These are phyloP conservation scores for Tilletia horrida DNA, from an alignment of 1,284 basidiomycete species.

Conservation along the genomic window DNA sequence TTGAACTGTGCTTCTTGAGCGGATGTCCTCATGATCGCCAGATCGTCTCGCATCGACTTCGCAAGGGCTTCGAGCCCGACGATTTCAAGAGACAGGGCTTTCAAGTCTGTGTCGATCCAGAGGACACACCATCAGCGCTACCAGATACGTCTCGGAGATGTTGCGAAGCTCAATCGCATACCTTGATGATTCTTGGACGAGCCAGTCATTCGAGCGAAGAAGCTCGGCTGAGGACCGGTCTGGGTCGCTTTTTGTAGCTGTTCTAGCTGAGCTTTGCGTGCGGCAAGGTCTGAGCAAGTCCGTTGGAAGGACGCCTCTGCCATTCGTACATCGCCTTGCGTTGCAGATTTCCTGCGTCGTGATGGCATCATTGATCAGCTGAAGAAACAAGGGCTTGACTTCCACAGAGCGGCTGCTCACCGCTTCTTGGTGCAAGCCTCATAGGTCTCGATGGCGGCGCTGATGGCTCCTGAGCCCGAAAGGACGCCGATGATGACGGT, in stretches of 20 bases:
- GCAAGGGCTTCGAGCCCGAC: constrained; percentile 55
- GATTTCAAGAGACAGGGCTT: constrained; percentile 55
- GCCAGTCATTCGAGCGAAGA: constrained; percentile 12
- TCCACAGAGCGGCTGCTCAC: not conserved
- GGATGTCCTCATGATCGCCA: constrained; percentile 47
- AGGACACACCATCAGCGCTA: too few relatives aligned
- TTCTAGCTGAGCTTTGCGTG: constrained; percentile 33
- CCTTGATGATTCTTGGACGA: constrained; percentile 16
- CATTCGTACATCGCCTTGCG: constrained; percentile 19
- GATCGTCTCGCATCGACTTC: constrained; percentile 54
- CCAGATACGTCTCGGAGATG: constrained; percentile 4
- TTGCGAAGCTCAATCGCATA: constrained; percentile 17
- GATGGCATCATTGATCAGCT: not conserved
- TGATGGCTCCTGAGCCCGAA: constrained; percentile 56
- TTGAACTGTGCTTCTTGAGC: constrained; percentile 52
- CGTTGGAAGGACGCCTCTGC: constrained; percentile 28
- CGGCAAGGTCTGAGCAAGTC: constrained; percentile 34
- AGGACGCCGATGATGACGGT: constrained; percentile 56
- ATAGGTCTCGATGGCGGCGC: constrained; percentile 57
- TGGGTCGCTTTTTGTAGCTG: constrained; percentile 29
- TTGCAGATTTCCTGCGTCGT: not conserved
- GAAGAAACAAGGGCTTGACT: not conserved
- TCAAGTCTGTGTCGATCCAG: constrained; percentile 36
- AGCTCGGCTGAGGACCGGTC: constrained; percentile 15
- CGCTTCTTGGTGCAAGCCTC: constrained; percentile 45